Percentiles rank a stretch among this genome's conserved stretches.
Conservation (phyloP, 495 filamentous ascomycete species). For the Darksidea phi region DNA sequence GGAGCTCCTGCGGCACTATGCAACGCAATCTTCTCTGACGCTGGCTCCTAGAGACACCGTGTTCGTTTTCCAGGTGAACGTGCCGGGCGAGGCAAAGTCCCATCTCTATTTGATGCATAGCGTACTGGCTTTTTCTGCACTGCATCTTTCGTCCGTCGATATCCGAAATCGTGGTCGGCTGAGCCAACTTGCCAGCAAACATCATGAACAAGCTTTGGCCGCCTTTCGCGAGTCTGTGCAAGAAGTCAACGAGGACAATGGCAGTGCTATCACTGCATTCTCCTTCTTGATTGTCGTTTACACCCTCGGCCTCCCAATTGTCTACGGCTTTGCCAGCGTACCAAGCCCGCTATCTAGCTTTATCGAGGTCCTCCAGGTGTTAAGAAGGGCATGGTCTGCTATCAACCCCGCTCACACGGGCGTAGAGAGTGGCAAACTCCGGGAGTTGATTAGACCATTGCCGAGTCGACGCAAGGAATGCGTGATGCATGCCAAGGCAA, state of each 20-base stretch:
- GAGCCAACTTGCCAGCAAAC: background rate
- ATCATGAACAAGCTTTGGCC: slow-evolving; percentile 8
- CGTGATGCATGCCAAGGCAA: slow-evolving; percentile 6
- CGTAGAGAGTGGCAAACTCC: slow-evolving; percentile 2
- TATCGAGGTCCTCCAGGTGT: slow-evolving; percentile 5
- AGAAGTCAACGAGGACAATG: slow-evolving; percentile 4
- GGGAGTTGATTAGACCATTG: background rate
- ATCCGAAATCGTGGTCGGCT: background rate
- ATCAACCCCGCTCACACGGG: background rate
- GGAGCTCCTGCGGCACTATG: slow-evolving; percentile 7
- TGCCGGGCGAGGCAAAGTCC: slow-evolving; percentile 6
- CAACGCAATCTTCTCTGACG: slow-evolving; percentile 4
- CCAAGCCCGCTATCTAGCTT: background rate
- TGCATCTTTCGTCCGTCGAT: slow-evolving; percentile 8
- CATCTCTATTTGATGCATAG: slow-evolving; percentile 16
- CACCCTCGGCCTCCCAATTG: slow-evolving; percentile 1
- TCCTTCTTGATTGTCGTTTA: slow-evolving; percentile 11
- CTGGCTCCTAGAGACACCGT: background rate
- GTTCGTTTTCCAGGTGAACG: slow-evolving; percentile 5
- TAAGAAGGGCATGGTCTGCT: slow-evolving; percentile 14
- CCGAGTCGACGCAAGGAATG: background rate
- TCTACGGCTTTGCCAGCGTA: slow-evolving; percentile 1
- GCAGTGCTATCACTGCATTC: slow-evolving; percentile 13
- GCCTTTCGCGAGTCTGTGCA: slow-evolving; percentile 4
- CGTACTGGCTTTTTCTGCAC: slow-evolving; percentile 12